Evolutionary conservation across 192 early-diverging fungal genomes (phyloP).

Genomic region (Dissophora ornata): DNA sequence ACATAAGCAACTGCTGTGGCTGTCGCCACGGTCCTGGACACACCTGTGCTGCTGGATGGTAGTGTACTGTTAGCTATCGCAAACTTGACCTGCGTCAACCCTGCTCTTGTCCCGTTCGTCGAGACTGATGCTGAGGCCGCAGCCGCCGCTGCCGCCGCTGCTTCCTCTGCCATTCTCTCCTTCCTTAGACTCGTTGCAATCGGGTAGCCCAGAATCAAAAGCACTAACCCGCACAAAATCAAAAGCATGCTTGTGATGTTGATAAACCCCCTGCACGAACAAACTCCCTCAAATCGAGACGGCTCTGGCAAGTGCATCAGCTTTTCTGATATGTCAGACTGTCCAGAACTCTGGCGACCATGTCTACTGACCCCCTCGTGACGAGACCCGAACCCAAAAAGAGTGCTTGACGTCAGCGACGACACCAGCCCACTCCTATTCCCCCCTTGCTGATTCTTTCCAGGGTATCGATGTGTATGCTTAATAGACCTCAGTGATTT

Average conservation of each 20-base stretch:
- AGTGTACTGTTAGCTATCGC: constrained; percentile 1
- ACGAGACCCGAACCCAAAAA: not conserved
- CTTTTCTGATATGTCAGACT: constrained; percentile 26
- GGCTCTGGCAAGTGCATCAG: constrained; percentile 45
- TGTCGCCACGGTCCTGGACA: too few relatives aligned
- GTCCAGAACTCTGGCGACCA: constrained; percentile 1
- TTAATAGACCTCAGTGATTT: not conserved
- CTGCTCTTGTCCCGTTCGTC: not conserved
- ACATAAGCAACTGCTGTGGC: not conserved
- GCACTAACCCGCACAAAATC: constrained; percentile 29
- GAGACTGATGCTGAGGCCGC: not conserved
- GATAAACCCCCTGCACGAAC: constrained; percentile 28
- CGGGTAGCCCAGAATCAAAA: constrained; percentile 37
- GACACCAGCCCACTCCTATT: not conserved
- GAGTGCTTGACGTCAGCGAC: not conserved
- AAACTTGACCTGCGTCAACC: not conserved
- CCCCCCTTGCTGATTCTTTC: not conserved
- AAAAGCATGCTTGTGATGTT: constrained; percentile 47
- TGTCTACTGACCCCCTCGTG: not conserved
- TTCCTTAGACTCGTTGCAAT: constrained; percentile 29
- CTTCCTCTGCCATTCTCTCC: constrained; percentile 31
- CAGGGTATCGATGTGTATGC: not conserved
- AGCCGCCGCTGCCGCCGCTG: not conserved
- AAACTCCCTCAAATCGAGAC: constrained; percentile 30
- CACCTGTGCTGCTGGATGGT: too few relatives aligned